Conservation (phyloP, 2,329 filamentous ascomycete genomes). For the Pochonia chlamydosporia region DNA sequence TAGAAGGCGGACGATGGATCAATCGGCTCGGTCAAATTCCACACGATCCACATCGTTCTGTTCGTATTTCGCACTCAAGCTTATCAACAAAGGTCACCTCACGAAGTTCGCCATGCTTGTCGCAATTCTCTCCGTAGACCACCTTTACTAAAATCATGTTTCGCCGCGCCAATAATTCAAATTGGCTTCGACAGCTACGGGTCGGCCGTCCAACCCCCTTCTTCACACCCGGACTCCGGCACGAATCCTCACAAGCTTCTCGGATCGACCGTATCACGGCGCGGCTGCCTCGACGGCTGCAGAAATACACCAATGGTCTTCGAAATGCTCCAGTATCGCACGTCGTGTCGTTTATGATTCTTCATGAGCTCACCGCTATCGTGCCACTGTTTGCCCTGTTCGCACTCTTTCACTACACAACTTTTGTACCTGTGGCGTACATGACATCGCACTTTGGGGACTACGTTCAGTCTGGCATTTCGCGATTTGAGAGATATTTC, state of each 20-base stretch:
- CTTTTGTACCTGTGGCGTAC: conserved; percentile 60
- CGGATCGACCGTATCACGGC: conserved; percentile 41
- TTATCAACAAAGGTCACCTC: neutral
- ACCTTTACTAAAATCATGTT: conserved; percentile 16
- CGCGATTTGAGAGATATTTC: conserved; percentile 73
- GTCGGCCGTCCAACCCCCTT: conserved; percentile 6
- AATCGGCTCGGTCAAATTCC: too few species aligned
- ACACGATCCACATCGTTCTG: neutral
- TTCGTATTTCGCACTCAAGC: neutral
- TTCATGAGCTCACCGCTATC: conserved; percentile 89
- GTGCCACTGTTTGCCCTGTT: conserved; percentile 72
- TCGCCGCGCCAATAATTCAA: conserved; percentile 14
- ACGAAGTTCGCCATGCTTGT: neutral
- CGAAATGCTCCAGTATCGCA: conserved; percentile 75
- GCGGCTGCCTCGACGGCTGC: conserved; percentile 61
- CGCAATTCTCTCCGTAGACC: neutral
- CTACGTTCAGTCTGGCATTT: conserved; percentile 56
- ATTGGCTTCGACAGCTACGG: conserved; percentile 16
- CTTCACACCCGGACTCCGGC: conserved; percentile 11
- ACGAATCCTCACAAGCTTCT: conserved; percentile 22
- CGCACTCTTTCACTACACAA: conserved; percentile 71
- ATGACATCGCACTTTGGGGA: conserved; percentile 43
- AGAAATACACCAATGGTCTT: conserved; percentile 63
- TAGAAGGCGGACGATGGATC: too few species aligned
- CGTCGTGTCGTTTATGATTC: conserved; percentile 75